Evolutionary conservation across 2,329 filamentous ascomycete species (phyloP), one percentile per base, ranked within the genome.

Genomic region (Calonectria pauciramosa): DNA sequence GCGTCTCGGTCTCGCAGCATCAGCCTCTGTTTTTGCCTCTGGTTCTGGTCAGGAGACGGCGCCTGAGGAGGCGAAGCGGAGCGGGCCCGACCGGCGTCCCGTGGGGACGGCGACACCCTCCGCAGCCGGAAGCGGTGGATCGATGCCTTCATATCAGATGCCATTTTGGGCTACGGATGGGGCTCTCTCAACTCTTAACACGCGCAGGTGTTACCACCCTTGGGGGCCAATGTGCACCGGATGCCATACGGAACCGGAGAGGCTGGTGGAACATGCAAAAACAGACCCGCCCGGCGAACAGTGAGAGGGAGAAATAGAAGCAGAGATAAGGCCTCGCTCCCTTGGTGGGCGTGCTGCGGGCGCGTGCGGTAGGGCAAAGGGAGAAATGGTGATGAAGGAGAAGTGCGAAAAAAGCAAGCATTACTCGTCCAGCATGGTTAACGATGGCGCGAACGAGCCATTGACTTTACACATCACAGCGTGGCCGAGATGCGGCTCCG

Each of bases 91-190:
- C 76, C 70, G 72, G 75, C 68, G 51, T 72, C 68, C 59, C 72
- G 70, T 23, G 79, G 78, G 52, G 82, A 78, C 64, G 81, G 77
- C 68, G 81, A 80, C 76, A 73, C 72, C 73, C 76, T 76, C 75
- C 77, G 77, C 68, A 80, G 71, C 70, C 79, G 79, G 77, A 80
- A 78, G 72, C 78, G 79, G 76, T 80, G 75, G 80, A 80, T 76
- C 70, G 80, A 81, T 59, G 76, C 77, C 67, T 81, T 81, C 80
- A 81, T 79, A 59, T 79, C 79, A 63, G 80, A 77, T 74, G 77
- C 80, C 75, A 81, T 80, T 78, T 76, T 73, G 68, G 77, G 75
- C 66, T 64, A 67, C 44, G 36, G 18, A 41, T 30, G 66, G 52
- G 59, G 65, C 26, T 64, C 36, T 71, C 59, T 34, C 26, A 28